Percentiles rank a stretch among this genome's conserved stretches.
Evolutionary conservation across 148 eudicot species (phyloP).

Genomic region (Rhododendron mucronatum): DNA sequence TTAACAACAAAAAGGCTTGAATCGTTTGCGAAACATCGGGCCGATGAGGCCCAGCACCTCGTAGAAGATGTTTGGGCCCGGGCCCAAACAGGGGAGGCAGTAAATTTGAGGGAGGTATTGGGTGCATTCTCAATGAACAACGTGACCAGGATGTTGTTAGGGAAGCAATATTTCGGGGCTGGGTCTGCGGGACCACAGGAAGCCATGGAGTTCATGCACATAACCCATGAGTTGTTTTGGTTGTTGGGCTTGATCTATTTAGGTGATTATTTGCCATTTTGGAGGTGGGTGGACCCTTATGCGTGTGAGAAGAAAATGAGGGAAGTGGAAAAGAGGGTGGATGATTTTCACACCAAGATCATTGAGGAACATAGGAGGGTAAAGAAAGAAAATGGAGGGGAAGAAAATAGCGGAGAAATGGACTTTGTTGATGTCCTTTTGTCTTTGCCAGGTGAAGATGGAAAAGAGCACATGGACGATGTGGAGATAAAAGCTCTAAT

Average conservation of each 20-base stretch:
- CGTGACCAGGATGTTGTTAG: conserved; percentile 92
- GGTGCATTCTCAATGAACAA: conserved; percentile 96
- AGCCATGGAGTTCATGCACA: conserved; percentile 86
- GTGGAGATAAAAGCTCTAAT: conserved; percentile 84
- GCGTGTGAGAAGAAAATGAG: conserved; percentile 91
- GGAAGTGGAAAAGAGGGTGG: conserved; percentile 87
- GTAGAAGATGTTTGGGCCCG: conserved; percentile 57
- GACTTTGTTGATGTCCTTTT: conserved; percentile 91
- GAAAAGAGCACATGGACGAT: conserved; percentile 75
- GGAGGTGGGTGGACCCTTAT: conserved; percentile 94
- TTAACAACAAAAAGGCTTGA: conserved; percentile 82
- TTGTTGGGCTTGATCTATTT: conserved; percentile 80
- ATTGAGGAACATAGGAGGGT: conserved; percentile 62
- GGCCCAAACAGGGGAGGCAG: conserved; percentile 32
- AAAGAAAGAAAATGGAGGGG: conserved; percentile 16
- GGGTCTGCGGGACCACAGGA: conserved; percentile 70
- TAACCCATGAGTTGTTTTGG: conserved; percentile 89
- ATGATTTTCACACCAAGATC: conserved; percentile 74
- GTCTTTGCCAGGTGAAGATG: conserved; percentile 84
- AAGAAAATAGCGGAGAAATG: conserved; percentile 41
- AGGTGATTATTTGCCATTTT: conserved; percentile 89
- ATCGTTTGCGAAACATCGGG: conserved; percentile 51
- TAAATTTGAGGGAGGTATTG: conserved; percentile 75
- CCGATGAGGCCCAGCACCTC: conserved; percentile 76
- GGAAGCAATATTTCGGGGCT: conserved; percentile 85